Evolutionary conservation across 2,329 filamentous ascomycete species (phyloP).

Genomic region (Fusarium dlaminii): DNA sequence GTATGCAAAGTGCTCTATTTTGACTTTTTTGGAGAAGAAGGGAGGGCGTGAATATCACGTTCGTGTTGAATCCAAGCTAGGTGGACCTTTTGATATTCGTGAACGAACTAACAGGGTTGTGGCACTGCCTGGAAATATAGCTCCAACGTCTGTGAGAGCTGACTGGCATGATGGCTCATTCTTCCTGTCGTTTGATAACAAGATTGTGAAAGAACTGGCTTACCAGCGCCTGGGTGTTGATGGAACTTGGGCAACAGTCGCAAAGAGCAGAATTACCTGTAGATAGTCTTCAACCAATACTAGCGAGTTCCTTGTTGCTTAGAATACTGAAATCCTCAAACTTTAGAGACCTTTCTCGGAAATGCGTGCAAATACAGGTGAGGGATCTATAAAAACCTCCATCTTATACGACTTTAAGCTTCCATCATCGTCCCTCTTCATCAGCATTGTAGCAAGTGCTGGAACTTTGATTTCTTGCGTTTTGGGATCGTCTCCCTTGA

Average conservation of each 20-base stretch:
- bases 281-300: not conserved
- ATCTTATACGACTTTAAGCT: not conserved
- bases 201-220: not conserved
- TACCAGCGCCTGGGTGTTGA: constrained; percentile 25
- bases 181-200: not conserved
- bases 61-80: constrained; percentile 11
- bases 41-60: not conserved
- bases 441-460: not conserved
- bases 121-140: not conserved
- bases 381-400: not conserved
- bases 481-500: constrained; percentile 2
- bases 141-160: not conserved
- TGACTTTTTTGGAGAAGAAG: not conserved
- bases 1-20: constrained; percentile 12
- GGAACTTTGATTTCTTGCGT: not conserved
- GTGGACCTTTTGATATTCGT: constrained; percentile 23
- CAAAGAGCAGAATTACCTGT: not conserved
- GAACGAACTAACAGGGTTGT: constrained; percentile 30
- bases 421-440: not conserved
- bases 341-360: not conserved
- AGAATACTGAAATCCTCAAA: not conserved
- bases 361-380: not conserved
- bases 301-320: not conserved
- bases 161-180: not conserved
- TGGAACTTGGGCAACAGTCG: constrained; percentile 25